Percentiles rank a stretch among this genome's conserved stretches.
phyloP scores from a whole-genome alignment of 2,329 filamentous ascomycete genomes.

The Fusarium annulatum region DNA sequence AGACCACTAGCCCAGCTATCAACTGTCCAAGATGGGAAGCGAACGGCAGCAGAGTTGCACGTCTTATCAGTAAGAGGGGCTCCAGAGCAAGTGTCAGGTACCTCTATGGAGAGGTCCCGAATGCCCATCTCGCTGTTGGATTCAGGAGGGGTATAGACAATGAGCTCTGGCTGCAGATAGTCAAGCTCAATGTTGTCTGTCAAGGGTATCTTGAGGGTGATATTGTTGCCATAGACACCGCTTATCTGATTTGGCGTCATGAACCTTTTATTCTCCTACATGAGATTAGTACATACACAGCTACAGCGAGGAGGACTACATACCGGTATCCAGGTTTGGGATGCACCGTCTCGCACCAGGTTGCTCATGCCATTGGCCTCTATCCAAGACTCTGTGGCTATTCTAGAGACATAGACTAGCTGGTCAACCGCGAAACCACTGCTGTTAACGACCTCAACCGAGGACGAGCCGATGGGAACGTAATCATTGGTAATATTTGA shows the following conservation, averaged over 20 bases:
- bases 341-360: constrained; percentile 10
- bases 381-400: constrained; percentile 29
- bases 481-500: constrained; percentile 33
- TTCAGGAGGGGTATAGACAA: constrained; percentile 20
- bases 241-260: constrained; percentile 24
- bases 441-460: background rate
- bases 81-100: constrained; percentile 25
- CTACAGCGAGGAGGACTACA: accelerated
- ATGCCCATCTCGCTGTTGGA: constrained; percentile 32
- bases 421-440: constrained; percentile 13
- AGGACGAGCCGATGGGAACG: constrained; percentile 24
- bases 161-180: constrained; percentile 22
- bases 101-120: constrained; percentile 11
- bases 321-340: constrained; percentile 39
- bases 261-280: constrained; percentile 17
- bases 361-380: constrained; percentile 27
- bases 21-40: constrained; percentile 34
- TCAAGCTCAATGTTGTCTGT: constrained; percentile 28
- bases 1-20: constrained; percentile 37
- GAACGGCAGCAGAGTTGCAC: constrained; percentile 32
- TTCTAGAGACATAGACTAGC: constrained; percentile 25
- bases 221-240: constrained; percentile 18
- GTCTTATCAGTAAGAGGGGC: background rate
- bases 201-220: constrained; percentile 31
- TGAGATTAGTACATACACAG: background rate